These are phyloP conservation scores for Lineolata rhizophorae DNA, from an alignment of 495 filamentous ascomycete species.

Conservation along the genomic window DNA sequence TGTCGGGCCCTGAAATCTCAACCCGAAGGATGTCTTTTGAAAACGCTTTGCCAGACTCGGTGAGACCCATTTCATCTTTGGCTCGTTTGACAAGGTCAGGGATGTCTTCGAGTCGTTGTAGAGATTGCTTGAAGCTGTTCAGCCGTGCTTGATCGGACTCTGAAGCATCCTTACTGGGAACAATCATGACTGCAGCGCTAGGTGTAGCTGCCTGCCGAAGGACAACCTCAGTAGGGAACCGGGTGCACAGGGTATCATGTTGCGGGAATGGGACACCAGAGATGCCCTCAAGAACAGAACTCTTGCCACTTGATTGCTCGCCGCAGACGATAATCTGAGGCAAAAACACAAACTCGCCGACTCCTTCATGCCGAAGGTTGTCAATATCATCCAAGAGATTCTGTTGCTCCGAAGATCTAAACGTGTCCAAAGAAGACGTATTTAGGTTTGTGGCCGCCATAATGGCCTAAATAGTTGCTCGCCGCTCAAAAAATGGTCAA, in stretches of 20 bases:
- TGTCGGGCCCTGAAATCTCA: neutral
- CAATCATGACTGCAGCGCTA: slow-evolving; percentile 23
- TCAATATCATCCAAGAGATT: slow-evolving; percentile 21
- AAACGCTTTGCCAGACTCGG: neutral
- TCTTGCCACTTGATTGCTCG: slow-evolving; percentile 23
- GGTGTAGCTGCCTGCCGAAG: slow-evolving; percentile 21
- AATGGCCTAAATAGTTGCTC: no score
- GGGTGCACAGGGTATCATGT: slow-evolving; percentile 24
- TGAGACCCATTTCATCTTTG: neutral
- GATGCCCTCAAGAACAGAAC: slow-evolving; percentile 25
- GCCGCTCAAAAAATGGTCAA: no score
- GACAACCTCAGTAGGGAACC: slow-evolving; percentile 36
- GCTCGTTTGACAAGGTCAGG: neutral
- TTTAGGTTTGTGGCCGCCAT: no score
- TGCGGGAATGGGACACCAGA: slow-evolving; percentile 21
- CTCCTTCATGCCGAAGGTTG: slow-evolving; percentile 10
- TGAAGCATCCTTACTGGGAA: no score
- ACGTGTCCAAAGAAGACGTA: no score
- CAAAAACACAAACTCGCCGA: slow-evolving; percentile 8
- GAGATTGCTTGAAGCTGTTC: neutral
- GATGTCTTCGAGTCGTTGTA: neutral
- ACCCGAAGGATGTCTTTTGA: slow-evolving; percentile 1
- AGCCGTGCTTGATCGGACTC: slow-evolving; percentile 4
- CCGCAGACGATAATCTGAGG: slow-evolving; percentile 13
- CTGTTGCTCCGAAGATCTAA: no score